A percentile compares a stretch with the other conserved stretches of the same genome.
Evolutionary conservation across 306 rosid genomes (phyloP).

Genomic region (Glycine latifolia): DNA sequence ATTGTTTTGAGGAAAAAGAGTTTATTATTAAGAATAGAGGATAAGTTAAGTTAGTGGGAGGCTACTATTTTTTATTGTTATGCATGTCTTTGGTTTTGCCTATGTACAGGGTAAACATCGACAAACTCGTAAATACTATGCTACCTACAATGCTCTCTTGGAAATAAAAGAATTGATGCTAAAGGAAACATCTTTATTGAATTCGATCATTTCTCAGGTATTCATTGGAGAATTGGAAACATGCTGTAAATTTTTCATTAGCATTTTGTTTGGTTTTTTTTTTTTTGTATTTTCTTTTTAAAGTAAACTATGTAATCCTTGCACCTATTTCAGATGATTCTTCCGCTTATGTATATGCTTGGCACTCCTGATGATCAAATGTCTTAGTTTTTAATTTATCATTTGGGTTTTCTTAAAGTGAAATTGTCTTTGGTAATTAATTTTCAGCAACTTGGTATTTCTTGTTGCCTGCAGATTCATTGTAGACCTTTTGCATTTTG

Average conservation of each 20-base stretch:
- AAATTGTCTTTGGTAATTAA: background rate
- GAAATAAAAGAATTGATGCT: conserved; percentile 92
- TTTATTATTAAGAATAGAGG: conserved; percentile 10
- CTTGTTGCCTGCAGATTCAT: background rate
- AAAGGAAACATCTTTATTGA: conserved; percentile 88
- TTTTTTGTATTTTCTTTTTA: background rate
- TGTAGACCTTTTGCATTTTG: too few relatives aligned
- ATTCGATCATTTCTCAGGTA: conserved; percentile 93
- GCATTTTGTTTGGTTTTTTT: conserved; percentile 24
- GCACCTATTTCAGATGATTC: background rate
- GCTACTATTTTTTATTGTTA: background rate
- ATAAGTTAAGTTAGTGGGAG: background rate
- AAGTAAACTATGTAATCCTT: conserved; percentile 2
- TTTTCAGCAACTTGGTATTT: conserved; percentile 29
- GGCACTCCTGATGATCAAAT: too few relatives aligned
- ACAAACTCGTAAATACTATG: conserved; percentile 83
- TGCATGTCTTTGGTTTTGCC: conserved; percentile 32
- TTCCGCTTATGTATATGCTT: background rate
- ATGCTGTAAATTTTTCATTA: conserved; percentile 29
- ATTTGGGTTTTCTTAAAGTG: background rate
- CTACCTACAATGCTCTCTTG: conserved; percentile 87
- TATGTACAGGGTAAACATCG: conserved; percentile 72
- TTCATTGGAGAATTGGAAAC: conserved; percentile 28
- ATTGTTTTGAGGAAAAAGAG: conserved; percentile 13
- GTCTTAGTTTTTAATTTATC: conserved; percentile 1